A percentile compares a stretch with the other conserved stretches of the same genome.
These are phyloP conservation scores for Fraxinus americana DNA, from an alignment of 257 asterid species.

Conservation along the genomic window DNA sequence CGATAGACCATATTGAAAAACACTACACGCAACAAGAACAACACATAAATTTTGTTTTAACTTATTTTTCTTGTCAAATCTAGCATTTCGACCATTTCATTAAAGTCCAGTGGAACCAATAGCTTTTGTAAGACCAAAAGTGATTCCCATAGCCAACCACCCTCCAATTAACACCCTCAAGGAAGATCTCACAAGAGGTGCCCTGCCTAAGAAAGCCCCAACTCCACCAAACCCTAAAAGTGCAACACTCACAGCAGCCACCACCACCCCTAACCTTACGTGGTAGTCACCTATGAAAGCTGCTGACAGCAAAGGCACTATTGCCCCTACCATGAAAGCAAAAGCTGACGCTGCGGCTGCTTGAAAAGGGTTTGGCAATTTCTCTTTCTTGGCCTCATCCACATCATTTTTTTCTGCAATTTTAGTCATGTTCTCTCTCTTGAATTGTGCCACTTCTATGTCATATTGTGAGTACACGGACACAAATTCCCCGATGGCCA, in stretches of 20 bases:
- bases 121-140: constrained; percentile 64
- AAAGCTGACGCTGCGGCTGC: constrained; percentile 63
- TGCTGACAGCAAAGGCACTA: constrained; percentile 63
- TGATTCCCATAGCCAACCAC: constrained; percentile 50
- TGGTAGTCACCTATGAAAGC: constrained; percentile 38
- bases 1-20: too few relatives aligned
- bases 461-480: constrained; percentile 72
- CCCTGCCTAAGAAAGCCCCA: constrained; percentile 61
- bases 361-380: constrained; percentile 57
- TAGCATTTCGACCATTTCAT: neutral
- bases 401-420: neutral
- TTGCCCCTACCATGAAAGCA: constrained; percentile 64
- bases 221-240: constrained; percentile 56
- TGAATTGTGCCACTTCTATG: constrained; percentile 57
- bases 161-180: constrained; percentile 71
- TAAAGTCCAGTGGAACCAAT: constrained; percentile 36
- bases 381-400: constrained; percentile 24
- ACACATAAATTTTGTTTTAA: too few relatives aligned
- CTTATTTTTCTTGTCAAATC: too few relatives aligned
- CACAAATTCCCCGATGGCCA: constrained; percentile 79
- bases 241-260: constrained; percentile 42
- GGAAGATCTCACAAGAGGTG: constrained; percentile 47
- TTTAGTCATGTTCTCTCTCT: constrained; percentile 25
- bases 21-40: too few relatives aligned
- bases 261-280: constrained; percentile 59